Evolutionary conservation across 1,284 basidiomycete species (phyloP), one percentile per base, ranked within the genome.

Genomic region (Ganoderma lingzhi): DNA sequence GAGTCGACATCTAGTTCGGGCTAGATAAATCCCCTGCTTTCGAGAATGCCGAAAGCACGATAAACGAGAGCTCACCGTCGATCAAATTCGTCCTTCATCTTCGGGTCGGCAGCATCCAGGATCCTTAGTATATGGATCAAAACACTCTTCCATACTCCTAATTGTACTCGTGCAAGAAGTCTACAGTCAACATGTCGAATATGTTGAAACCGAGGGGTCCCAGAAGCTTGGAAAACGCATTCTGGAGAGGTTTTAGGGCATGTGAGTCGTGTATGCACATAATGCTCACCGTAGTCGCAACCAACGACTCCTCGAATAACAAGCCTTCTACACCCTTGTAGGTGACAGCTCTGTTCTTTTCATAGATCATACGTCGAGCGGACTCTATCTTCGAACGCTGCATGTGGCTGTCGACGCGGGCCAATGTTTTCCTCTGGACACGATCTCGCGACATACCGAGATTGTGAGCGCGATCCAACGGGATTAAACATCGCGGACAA

Each of bases 61-160:
- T n/a, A 48, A n/a, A 19, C 15, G 15, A 17, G 19, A 39, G 63
- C 73, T 23, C 67, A 76, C 75, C 74, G 45, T 30, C 44, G 5
- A 55, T 77, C 71, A 15, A 77, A 62, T 39, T 66, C 64, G 3
- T 69, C 41, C 0, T 74, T 65, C 1, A 48, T 32, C 6, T 67
- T 63, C 0, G 12, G 28, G 12, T 56, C 71, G 8, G 48, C 19
- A 23, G 69, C 45, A 45, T 80, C 67, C 0, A 83, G 69, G 1
- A 83, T 76, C 0, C 80, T 78, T 0, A 83, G 59, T 0, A 83
- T 67, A 65, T 84, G 83, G 0, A 67, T 75, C 39, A 83, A 78
- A 0, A 81, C 32, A 0, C 70, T 62, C 64, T 80, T 83, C 81
- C 82, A 83, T 0, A 81, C 76, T 1, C 81, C 82, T 0, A 82